Percentiles rank a stretch among this genome's conserved stretches.
These are phyloP conservation scores for Aspergillus luchuensis DNA, from an alignment of 2,329 filamentous ascomycete species.

Conservation along the genomic window DNA sequence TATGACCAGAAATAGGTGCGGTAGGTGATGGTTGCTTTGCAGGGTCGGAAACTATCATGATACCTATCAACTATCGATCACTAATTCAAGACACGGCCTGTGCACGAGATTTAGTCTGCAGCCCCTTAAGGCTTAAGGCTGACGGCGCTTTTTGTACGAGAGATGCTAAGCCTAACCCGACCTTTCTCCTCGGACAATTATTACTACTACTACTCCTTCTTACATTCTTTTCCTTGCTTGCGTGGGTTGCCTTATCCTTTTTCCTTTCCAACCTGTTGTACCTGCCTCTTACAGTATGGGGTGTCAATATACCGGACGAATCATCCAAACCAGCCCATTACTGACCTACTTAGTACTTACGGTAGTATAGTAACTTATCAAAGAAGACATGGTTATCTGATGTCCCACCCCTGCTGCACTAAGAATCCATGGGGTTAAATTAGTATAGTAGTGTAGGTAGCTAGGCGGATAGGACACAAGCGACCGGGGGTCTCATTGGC, in stretches of 20 bases:
- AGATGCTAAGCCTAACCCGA: slow-evolving; percentile 14
- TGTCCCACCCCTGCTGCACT: background rate
- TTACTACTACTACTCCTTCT: background rate
- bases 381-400: background rate
- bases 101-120: slow-evolving; percentile 26
- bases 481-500: slow-evolving; percentile 1
- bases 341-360: background rate
- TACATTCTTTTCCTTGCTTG: slow-evolving; percentile 1
- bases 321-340: background rate
- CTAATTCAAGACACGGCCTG: slow-evolving; percentile 8
- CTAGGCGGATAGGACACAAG: background rate
- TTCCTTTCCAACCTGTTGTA: background rate
- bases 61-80: slow-evolving; percentile 1
- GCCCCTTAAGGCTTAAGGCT: slow-evolving; percentile 43
- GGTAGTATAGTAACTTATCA: background rate
- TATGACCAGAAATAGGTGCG: background rate
- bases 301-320: background rate
- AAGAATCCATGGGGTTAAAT: background rate
- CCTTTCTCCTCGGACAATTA: slow-evolving; percentile 13
- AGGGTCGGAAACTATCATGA: background rate
- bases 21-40: background rate
- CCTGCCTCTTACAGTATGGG: background rate
- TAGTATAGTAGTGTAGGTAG: no score
- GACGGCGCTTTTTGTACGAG: slow-evolving; percentile 24
- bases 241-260: background rate